Conservation (phyloP, 805 yeast genomes). For the Metschnikowia bowlesiae region DNA sequence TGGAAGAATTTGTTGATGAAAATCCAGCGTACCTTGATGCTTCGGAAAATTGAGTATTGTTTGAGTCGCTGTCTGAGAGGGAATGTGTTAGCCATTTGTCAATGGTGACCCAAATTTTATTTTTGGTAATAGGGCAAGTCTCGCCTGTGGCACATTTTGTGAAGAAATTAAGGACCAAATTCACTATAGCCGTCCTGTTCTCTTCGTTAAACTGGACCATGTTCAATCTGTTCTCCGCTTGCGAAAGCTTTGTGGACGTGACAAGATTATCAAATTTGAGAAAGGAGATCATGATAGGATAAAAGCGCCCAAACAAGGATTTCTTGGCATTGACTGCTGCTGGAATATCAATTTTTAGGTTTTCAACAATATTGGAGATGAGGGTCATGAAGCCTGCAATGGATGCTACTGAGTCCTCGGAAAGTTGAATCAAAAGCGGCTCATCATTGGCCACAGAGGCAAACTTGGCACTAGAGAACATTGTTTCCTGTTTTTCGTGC, state of each 20-base stretch:
- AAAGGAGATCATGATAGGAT: constrained; percentile 31
- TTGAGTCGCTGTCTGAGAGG: constrained; percentile 12
- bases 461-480: constrained; percentile 10
- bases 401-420: constrained; percentile 75
- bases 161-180: constrained; percentile 48
- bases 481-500: constrained; percentile 34
- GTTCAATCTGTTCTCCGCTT: constrained; percentile 14
- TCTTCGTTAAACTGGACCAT: constrained; percentile 28
- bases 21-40: constrained; percentile 17
- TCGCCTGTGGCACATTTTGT: constrained; percentile 46
- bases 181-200: constrained; percentile 32
- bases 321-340: constrained; percentile 21
- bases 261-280: constrained; percentile 39
- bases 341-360: constrained; percentile 22
- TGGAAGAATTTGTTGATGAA: constrained; percentile 3
- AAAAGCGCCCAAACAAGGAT: constrained; percentile 28
- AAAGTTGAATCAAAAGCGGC: constrained; percentile 46
- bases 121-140: constrained; percentile 29
- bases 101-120: constrained; percentile 59
- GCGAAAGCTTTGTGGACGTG: constrained; percentile 10
- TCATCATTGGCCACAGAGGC: constrained; percentile 14
- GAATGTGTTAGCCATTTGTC: constrained; percentile 65
- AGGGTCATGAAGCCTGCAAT: constrained; percentile 71
- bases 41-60: constrained; percentile 15
- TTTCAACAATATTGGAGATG: constrained; percentile 37